phyloP scores from a whole-genome alignment of 2,329 filamentous ascomycete species.

The Berkeleyomyces basicola region DNA sequence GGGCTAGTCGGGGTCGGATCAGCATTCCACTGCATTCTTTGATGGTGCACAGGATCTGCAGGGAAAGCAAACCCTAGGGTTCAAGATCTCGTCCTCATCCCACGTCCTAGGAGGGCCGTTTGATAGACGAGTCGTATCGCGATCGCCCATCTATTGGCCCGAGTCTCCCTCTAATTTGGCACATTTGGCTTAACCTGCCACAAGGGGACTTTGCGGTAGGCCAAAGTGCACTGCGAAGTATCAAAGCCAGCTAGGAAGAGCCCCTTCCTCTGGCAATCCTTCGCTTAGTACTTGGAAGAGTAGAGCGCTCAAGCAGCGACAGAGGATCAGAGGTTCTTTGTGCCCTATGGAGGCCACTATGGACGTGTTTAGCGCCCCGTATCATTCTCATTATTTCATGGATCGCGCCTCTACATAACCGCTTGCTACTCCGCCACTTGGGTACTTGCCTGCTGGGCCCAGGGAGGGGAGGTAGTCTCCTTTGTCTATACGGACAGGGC shows the following conservation, averaged over 20 bases:
- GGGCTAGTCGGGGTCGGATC: not conserved
- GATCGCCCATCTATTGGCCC: not conserved
- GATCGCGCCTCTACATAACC: not conserved
- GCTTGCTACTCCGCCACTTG: not conserved
- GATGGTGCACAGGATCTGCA: not conserved
- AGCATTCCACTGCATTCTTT: not conserved
- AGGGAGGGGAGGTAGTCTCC: not conserved
- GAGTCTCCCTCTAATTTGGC: not conserved
- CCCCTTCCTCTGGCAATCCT: not conserved
- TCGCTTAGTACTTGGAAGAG: not conserved
- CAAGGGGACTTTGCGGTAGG: not conserved
- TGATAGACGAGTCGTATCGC: not conserved
- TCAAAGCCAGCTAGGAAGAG: not conserved
- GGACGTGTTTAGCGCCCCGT: not conserved
- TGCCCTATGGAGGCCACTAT: not conserved
- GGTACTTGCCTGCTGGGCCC: not conserved
- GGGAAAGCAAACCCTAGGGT: not conserved
- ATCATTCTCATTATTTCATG: not conserved
- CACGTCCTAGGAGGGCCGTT: not conserved
- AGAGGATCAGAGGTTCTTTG: not conserved
- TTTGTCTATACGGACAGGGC: too few relatives aligned
- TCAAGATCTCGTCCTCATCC: not conserved
- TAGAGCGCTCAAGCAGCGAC: not conserved
- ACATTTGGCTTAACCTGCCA: not conserved
- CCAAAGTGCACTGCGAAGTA: not conserved